Evolutionary conservation across 1,284 basidiomycete species (phyloP), one percentile per base, ranked within the genome.

Genomic region (Pisolithus thermaeus): DNA sequence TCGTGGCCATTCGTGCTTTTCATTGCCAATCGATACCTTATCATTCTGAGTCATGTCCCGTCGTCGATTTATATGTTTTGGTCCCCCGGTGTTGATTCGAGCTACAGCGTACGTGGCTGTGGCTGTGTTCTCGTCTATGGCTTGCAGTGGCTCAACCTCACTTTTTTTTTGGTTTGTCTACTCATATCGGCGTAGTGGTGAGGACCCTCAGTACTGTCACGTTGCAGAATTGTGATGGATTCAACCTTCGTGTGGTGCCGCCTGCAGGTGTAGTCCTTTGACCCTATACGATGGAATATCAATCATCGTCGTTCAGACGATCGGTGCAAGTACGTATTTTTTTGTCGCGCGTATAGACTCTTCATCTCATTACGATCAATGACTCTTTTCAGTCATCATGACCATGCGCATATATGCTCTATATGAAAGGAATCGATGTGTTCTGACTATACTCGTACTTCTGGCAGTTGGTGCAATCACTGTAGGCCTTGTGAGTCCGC

Each of bases 11-110:
- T 62, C 12, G 27, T 58, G 4, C 56, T 73, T 4, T 75, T 74
- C 60, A 67, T 71, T 42, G 18, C 64, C 14, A 69, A 67, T 44
- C 72, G 75, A n/a, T 77, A 77, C 48, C 36, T 66, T 1, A 55
- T 66, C 6, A 42, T 75, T 9, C 47, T 68, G n/a, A 23, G 55
- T 32, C 60, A 60, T 12, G n/a, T 27, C 23, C 59, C 41, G 38
- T 18, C 45, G 16, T 49, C 8, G 16, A 7, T 18, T 7, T 39
- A 47, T 47, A 9, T 22, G 6, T 55, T 58, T 25, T 46, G 28
- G 35, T 9, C 37, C 18, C 5, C 22, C n/a, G 16, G 8, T 11
- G n/a, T 37, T 7, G 2, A 1, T 22, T n/a, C 38, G 11, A 7
- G 14, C 11, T 7, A 32, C 7, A 16, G 38, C 38, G 59, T 59